Base-by-base conservation (phyloP, 1,284 basidiomycete species). In the Irpex rosettiformis region DNA sequence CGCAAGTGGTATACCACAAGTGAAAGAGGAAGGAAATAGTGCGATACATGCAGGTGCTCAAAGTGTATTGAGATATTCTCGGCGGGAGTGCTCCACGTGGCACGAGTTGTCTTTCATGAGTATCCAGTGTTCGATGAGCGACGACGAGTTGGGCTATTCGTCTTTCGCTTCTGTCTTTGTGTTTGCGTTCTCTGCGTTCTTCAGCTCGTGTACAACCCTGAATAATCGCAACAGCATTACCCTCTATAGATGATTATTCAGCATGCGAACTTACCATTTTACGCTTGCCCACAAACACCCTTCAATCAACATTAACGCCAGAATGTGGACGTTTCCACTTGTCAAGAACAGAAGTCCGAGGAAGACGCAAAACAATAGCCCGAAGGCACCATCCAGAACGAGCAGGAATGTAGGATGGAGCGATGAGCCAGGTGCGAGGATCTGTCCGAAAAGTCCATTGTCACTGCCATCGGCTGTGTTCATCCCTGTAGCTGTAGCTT, bases 1-100 rank as follows among this genome's bases (percentile, higher is more conserved):
- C 94, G 94, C 72, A 73, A 74, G 58, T 96, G 93, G 93, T 89
- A 92, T 71, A 93, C 94, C 66, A 83, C 82, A 58, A 83, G 77
- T 64, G 84, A 88, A 58, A 79, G 76, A 60, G 70, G 73, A 25
- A 76, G 77, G 61, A 73, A 80, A 64, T 86, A 66, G 77, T 16
- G 22, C 40, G 11, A 58, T 48, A 21, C 11, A 29, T 2, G 29
- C 51, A 49, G 5, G 43, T 29, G n/a, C 30, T 40, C 11, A 4
- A 47, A 18, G 55, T 27, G 29, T 25, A 33, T 37, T 13, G 52
- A 24, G 27, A 5, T 28, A 21, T 3, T 8, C 25, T 18, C 7
- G 55, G n/a, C 5, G 49, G 8, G 43, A 21, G 28, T 52, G 5
- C n/a, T n/a, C n/a, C n/a, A n/a, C n/a, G n/a, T n/a, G n/a, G n/a